These are phyloP conservation scores for Taiozyma onychis DNA, from an alignment of 1,139 yeast genomes.

Conservation along the genomic window DNA sequence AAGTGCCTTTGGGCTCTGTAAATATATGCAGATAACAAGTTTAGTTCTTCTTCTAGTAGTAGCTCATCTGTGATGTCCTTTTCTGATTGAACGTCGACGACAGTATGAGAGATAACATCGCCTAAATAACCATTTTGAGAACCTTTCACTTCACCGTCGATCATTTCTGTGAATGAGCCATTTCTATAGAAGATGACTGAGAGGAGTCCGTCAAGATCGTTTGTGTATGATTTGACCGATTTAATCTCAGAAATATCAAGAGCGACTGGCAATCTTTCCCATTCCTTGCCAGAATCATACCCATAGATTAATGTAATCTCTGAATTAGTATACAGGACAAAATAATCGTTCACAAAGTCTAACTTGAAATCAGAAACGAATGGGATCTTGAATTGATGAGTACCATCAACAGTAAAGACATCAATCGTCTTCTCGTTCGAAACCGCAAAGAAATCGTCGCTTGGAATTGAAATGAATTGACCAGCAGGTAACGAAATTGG, in stretches of 20 bases:
- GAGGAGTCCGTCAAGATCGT: constrained; percentile 14
- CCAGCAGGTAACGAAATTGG: constrained; percentile 6
- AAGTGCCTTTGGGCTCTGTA: constrained; percentile 38
- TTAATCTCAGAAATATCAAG: constrained; percentile 16
- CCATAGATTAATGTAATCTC: constrained; percentile 20
- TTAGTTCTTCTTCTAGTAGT: constrained; percentile 33
- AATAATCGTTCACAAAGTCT: constrained; percentile 11
- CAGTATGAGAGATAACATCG: constrained; percentile 32
- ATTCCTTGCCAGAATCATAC: constrained; percentile 17
- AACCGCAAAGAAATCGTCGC: constrained; percentile 16
- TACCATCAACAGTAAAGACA: constrained; percentile 11
- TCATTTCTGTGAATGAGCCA: constrained; percentile 18
- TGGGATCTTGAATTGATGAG: constrained; percentile 15
- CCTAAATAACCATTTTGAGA: constrained; percentile 42
- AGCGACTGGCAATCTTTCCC: constrained; percentile 14
- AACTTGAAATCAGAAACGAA: constrained; percentile 19
- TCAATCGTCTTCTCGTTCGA: constrained; percentile 18
- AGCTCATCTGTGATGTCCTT: constrained; percentile 34
- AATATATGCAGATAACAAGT: constrained; percentile 35
- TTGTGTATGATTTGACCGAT: constrained; percentile 15
- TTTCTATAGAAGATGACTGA: constrained; percentile 19
- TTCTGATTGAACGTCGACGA: constrained; percentile 34
- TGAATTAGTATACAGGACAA: constrained; percentile 19
- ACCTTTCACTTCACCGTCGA: constrained; percentile 35
- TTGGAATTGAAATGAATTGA: constrained; percentile 13